Conservation (phyloP, 2,329 filamentous ascomycete genomes). For the Fusarium pilosicola region DNA sequence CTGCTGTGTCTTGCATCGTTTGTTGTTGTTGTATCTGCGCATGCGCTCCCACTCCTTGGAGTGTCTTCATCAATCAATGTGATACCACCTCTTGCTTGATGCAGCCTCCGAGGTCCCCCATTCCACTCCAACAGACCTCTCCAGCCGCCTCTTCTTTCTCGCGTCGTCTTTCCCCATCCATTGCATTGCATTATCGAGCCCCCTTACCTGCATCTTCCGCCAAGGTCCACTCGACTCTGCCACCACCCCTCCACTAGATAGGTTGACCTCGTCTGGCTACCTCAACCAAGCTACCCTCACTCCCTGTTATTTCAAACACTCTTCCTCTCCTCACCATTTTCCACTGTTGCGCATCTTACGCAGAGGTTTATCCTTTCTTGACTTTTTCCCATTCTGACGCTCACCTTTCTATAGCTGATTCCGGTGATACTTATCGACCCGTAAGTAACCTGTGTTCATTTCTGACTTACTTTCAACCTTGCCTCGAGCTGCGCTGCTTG, state of each 20-base stretch:
- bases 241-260: conserved; percentile 50
- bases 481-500: conserved; percentile 6
- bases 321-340: conserved; percentile 42
- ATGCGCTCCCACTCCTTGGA: conserved; percentile 44
- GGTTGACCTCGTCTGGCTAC: conserved; percentile 36
- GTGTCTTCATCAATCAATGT: conserved; percentile 49
- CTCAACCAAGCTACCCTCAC: conserved; percentile 44
- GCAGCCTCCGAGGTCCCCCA: conserved; percentile 47
- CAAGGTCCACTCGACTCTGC: conserved; percentile 55
- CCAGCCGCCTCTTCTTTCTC: conserved; percentile 44
- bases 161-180: conserved; percentile 46
- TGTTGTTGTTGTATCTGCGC: conserved; percentile 29
- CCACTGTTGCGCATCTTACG: conserved; percentile 39
- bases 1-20: conserved; percentile 33
- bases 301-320: conserved; percentile 49
- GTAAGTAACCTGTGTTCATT: conserved; percentile 55
- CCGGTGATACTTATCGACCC: conserved; percentile 69
- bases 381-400: conserved; percentile 39
- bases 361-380: conserved; percentile 38
- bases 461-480: conserved; percentile 14
- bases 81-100: conserved; percentile 50
- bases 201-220: conserved; percentile 58
- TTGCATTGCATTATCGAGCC: conserved; percentile 49
- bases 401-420: conserved; percentile 64
- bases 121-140: conserved; percentile 45